Evolutionary conservation across 495 filamentous ascomycete genomes (phyloP).

Genomic region (Hyaloscypha finlandica): DNA sequence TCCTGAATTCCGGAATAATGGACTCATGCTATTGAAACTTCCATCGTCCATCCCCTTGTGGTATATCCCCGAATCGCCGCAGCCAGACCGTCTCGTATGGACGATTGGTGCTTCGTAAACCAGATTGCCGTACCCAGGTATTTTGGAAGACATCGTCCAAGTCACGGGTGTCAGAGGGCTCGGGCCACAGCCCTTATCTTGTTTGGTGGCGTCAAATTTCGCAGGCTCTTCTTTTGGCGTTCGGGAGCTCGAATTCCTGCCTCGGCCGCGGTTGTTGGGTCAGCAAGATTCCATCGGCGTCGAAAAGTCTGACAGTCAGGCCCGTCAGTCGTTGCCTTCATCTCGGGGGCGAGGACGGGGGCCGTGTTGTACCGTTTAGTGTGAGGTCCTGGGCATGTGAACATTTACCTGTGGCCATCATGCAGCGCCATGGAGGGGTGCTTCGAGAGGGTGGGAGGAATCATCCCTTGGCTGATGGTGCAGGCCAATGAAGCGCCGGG

Average conservation of each 20-base stretch:
- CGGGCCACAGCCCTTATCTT: slow-evolving; percentile 22
- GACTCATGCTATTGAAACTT: slow-evolving; percentile 7
- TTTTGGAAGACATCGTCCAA: background rate
- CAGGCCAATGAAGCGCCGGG: slow-evolving; percentile 15
- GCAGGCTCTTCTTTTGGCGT: slow-evolving; percentile 8
- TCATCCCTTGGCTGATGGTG: background rate
- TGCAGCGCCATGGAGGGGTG: background rate
- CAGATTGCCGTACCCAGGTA: background rate
- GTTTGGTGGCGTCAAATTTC: slow-evolving; percentile 29
- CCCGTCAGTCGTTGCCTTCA: background rate
- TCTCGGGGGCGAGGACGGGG: background rate
- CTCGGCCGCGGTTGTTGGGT: slow-evolving; percentile 5
- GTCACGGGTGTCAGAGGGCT: slow-evolving; percentile 1
- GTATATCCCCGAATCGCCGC: background rate
- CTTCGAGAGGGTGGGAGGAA: background rate
- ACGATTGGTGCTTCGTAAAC: background rate
- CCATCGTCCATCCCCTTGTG: background rate
- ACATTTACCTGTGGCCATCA: background rate
- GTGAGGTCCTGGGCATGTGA: slow-evolving; percentile 1
- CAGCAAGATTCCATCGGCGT: background rate
- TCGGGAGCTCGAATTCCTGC: background rate
- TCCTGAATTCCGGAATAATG: slow-evolving; percentile 1
- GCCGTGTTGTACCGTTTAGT: background rate
- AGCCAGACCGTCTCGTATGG: background rate
- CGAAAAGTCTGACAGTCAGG: background rate